Base-by-base conservation (phyloP, 805 yeast genomes). In the Teunomyces pallodes region DNA sequence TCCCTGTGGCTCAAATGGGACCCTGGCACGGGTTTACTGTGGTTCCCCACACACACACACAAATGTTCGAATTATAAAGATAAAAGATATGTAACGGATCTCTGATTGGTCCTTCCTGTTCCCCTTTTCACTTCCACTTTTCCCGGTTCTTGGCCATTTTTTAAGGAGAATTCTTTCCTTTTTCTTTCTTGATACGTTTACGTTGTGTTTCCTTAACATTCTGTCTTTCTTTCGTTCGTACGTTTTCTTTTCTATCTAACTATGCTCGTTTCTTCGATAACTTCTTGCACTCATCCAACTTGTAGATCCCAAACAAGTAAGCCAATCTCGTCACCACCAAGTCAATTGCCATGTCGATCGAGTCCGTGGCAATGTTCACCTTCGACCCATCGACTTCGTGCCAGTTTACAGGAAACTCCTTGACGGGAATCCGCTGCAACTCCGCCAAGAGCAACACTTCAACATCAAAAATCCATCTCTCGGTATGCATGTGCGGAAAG, bases 381-480 rank as follows among this genome's bases (percentile, higher is more conserved):
- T 94, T 94, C 38, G 96, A 87, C 0, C 99, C 99, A 57, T 81
- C 95, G 40, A 94, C 94, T 67, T 94, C 99, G 67, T 90, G 96
- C 99, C 99, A 94, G 51, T 86, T 86, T 35, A 94, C 89, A 8
- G 97, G 83, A 14, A 91, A 80, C 70, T 94, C 99, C 45, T 68
- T 71, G 42, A 91, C 76, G 3, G 79, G 76, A 35, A 92, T 83
- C 0, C 67, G 57, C 63, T 89, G 89, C 52, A 87, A 74, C 55
- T 82, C 80, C 1, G 91, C 97, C 50, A 94, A 71, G 46, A 94
- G 80, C 55, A 94, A 74, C 12, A 92, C 81, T 70, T 94, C 99
- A 29, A 94, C 97, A 62, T 94, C 99, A 67, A 94, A 94, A 32
- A 94, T 94, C 99, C 99, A 94, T 45, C 98, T 84, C 67, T 94